These are phyloP conservation scores for Solanum sejunctum DNA, from an alignment of 257 asterid species.

Conservation along the genomic window DNA sequence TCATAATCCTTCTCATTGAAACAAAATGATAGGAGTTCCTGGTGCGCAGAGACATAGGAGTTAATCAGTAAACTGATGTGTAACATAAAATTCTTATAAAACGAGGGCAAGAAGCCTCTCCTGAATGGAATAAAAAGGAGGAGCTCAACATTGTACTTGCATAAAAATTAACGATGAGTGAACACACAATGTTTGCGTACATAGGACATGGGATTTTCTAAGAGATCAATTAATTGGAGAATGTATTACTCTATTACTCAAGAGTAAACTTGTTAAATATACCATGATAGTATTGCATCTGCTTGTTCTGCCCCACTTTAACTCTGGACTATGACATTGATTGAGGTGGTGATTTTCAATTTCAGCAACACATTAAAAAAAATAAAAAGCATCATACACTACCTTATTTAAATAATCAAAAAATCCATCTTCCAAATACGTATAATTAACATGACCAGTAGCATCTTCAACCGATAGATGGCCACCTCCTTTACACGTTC, in stretches of 20 bases:
- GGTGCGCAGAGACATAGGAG: conserved; percentile 9
- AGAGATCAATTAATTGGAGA: neutral
- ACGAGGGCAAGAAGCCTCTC: neutral
- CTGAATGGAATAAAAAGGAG: neutral
- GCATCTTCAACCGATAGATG: conserved; percentile 60
- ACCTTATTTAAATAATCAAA: conserved; percentile 72
- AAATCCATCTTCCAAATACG: conserved; percentile 56
- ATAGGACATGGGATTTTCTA: neutral
- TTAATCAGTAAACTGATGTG: neutral
- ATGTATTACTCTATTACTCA: neutral
- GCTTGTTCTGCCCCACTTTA: neutral
- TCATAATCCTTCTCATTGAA: conserved; percentile 70
- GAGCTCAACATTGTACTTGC: neutral
- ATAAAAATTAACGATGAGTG: neutral
- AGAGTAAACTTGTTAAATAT: neutral
- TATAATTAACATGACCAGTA: conserved; percentile 27
- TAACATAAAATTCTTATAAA: neutral
- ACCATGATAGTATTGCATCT: neutral
- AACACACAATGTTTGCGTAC: neutral
- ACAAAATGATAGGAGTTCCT: conserved; percentile 80
- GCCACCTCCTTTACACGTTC: conserved; percentile 41
- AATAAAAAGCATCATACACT: neutral
- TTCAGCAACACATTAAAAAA: neutral
- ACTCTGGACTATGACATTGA: neutral
- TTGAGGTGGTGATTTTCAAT: neutral